Evolutionary conservation across 163 green algal genomes (phyloP).

Genomic region (Scenedesmus sp.): DNA sequence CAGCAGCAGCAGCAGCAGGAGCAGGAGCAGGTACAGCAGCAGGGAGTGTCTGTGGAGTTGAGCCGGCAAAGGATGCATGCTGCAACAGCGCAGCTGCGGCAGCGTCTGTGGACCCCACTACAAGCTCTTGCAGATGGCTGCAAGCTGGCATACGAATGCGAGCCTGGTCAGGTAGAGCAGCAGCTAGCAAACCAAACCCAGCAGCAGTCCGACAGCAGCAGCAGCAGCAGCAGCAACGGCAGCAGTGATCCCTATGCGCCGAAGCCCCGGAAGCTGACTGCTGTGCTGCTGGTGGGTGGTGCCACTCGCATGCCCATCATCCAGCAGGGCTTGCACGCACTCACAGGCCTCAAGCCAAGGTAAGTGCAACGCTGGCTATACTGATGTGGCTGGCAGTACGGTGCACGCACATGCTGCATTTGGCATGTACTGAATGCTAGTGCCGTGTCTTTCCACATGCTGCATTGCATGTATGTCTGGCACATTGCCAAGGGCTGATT

Average conservation of each 20-base stretch:
- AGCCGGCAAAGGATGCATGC: slow-evolving; percentile 20
- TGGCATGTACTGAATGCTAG: too few species aligned
- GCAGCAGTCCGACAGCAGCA: slow-evolving; percentile 27
- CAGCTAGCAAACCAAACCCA: neutral
- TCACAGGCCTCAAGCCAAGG: slow-evolving; percentile 67
- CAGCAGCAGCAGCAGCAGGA: slow-evolving; percentile 7
- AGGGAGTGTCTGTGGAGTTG: slow-evolving; percentile 13
- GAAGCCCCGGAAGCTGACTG: slow-evolving; percentile 77
- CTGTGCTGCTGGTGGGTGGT: slow-evolving; percentile 86
- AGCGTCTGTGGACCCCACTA: slow-evolving; percentile 68
- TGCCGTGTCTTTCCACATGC: too few species aligned
- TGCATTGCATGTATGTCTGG: neutral
- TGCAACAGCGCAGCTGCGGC: slow-evolving; percentile 30
- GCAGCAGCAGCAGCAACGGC: slow-evolving; percentile 13
- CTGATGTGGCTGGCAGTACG: neutral
- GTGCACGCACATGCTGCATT: too few species aligned
- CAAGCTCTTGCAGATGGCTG: slow-evolving; percentile 56
- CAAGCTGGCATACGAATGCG: slow-evolving; percentile 44
- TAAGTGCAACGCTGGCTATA: neutral
- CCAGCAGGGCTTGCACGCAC: slow-evolving; percentile 68
- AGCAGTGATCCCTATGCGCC: slow-evolving; percentile 68
- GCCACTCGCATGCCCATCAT: slow-evolving; percentile 82
- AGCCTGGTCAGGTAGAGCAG: slow-evolving; percentile 24
- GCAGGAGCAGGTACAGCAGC: slow-evolving; percentile 47
- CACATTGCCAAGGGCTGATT: too few species aligned